A percentile compares a stretch with the other conserved stretches of the same genome.
These are phyloP conservation scores for Colletotrichum limetticola DNA, from an alignment of 2,329 filamentous ascomycete species.

Conservation along the genomic window DNA sequence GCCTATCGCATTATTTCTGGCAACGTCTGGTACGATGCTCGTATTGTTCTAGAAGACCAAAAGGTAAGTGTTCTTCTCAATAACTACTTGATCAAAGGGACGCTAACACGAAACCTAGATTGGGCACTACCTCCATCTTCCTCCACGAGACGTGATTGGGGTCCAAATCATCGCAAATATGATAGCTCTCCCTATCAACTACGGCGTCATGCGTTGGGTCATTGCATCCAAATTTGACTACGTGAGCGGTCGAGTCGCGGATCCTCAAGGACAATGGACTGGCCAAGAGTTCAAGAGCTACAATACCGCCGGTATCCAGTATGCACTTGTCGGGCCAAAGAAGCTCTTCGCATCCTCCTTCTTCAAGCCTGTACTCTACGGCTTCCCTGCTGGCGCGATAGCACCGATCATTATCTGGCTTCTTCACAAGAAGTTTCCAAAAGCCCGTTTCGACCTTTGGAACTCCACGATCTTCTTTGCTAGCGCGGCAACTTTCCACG, in stretches of 20 bases:
- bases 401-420: constrained; percentile 59
- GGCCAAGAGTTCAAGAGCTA: constrained; percentile 62
- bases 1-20: constrained; percentile 70
- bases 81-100: no score
- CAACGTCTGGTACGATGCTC: constrained; percentile 69
- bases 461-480: constrained; percentile 73
- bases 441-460: constrained; percentile 64
- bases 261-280: constrained; percentile 71
- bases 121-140: constrained; percentile 72
- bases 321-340: constrained; percentile 62
- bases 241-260: constrained; percentile 58
- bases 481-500: constrained; percentile 65
- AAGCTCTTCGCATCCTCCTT: constrained; percentile 58
- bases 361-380: constrained; percentile 61
- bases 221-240: constrained; percentile 66
- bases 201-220: constrained; percentile 70
- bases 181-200: constrained; percentile 61
- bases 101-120: constrained; percentile 59
- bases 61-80: background rate
- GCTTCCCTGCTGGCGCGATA: constrained; percentile 61
- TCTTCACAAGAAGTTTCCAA: constrained; percentile 64
- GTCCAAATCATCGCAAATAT: constrained; percentile 45
- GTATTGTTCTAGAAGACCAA: constrained; percentile 66
- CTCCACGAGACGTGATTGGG: constrained; percentile 66
- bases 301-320: constrained; percentile 68